These are phyloP conservation scores for Aspergillus terreus DNA, from an alignment of 2,329 filamentous ascomycete species.

Conservation along the genomic window DNA sequence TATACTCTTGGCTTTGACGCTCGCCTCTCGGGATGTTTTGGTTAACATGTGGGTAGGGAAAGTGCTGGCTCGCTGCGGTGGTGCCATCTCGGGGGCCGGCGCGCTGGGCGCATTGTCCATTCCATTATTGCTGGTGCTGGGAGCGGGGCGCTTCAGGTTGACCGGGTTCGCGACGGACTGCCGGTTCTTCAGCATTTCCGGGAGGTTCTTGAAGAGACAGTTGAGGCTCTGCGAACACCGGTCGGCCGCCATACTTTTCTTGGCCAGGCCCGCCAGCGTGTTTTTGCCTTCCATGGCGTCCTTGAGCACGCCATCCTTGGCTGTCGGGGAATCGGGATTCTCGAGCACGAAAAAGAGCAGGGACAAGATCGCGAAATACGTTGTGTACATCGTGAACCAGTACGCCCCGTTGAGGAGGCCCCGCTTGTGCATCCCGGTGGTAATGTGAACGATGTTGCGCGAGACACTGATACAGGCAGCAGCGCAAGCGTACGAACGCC, in stretches of 20 bases:
- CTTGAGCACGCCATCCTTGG: conserved; percentile 69
- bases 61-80: conserved; percentile 37
- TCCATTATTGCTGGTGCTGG: conserved; percentile 20
- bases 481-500: conserved; percentile 62
- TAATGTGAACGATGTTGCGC: conserved; percentile 64
- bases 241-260: conserved; percentile 84
- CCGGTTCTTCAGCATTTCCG: conserved; percentile 63
- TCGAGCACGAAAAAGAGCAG: conserved; percentile 63
- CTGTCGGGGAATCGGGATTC: conserved; percentile 58
- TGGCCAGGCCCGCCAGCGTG: conserved; percentile 72
- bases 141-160: conserved; percentile 47
- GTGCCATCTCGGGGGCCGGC: conserved; percentile 15
- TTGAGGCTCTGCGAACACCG: conserved; percentile 74
- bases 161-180: conserved; percentile 45
- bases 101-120: conserved; percentile 10
- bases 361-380: conserved; percentile 63
- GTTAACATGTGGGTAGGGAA: conserved; percentile 34
- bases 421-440: conserved; percentile 60
- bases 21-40: conserved; percentile 24
- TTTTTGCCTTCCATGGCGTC: conserved; percentile 83
- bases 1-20: conserved; percentile 25
- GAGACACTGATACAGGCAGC: conserved; percentile 64
- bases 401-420: conserved; percentile 60
- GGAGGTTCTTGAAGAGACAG: conserved; percentile 77
- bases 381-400: conserved; percentile 68